Evolutionary conservation across 768 basidiomycete species (phyloP).

Genomic region (Tephrocybe sp.): DNA sequence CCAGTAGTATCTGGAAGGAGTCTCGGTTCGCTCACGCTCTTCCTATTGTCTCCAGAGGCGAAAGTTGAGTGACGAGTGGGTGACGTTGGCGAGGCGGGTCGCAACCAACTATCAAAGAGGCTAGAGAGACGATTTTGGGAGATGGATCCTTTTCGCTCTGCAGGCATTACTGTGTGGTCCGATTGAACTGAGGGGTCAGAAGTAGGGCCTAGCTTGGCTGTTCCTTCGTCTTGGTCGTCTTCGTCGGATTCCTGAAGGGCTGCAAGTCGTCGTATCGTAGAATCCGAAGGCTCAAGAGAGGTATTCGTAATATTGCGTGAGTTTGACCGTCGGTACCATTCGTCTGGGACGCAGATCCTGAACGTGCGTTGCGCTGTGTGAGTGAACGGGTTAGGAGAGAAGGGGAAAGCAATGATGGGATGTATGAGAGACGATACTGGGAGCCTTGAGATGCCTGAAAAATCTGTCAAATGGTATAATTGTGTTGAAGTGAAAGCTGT

Average conservation of each 20-base stretch:
- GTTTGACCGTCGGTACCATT: constrained; percentile 75
- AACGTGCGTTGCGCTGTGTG: constrained; percentile 43
- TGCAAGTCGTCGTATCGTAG: constrained; percentile 46
- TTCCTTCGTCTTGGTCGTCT: constrained; percentile 51
- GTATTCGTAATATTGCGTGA: constrained; percentile 47
- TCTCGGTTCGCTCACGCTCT: constrained; percentile 71
- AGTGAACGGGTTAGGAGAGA: constrained; percentile 40
- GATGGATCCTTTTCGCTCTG: constrained; percentile 53
- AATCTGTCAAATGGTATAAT: constrained; percentile 13
- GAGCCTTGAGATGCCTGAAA: constrained; percentile 42
- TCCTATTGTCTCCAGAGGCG: constrained; percentile 39
- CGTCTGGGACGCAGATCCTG: constrained; percentile 70
- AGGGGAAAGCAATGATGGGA: constrained; percentile 39
- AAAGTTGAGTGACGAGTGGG: constrained; percentile 32
- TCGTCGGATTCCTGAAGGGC: constrained; percentile 48
- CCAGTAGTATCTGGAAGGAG: constrained; percentile 48
- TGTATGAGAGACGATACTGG: constrained; percentile 41
- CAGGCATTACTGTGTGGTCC: constrained; percentile 18
- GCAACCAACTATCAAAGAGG: constrained; percentile 67
- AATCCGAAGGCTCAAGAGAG: constrained; percentile 49
- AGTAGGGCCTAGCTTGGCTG: constrained; percentile 48
- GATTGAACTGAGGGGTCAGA: constrained; percentile 12
- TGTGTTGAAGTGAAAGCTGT: not conserved
- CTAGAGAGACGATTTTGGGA: constrained; percentile 62
- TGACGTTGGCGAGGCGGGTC: constrained; percentile 38